Percentiles rank a stretch among this genome's conserved stretches.
These are phyloP conservation scores for Leucocoprinus sp. DNA, from an alignment of 768 basidiomycete genomes.

Conservation along the genomic window DNA sequence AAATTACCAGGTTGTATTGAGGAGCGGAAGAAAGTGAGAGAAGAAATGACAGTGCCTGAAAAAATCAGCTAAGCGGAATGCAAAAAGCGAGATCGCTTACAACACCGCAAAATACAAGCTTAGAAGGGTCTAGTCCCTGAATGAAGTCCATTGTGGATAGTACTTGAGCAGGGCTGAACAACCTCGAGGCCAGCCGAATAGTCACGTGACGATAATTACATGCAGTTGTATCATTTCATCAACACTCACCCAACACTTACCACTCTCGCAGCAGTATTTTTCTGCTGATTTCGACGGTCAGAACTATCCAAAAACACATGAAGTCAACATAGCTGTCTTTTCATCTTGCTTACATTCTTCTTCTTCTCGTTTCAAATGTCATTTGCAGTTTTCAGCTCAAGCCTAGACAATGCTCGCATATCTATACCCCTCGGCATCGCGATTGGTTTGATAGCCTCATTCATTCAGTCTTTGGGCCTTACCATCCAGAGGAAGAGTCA, in stretches of 20 bases:
- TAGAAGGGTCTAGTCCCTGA: slow-evolving; percentile 64
- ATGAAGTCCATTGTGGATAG: slow-evolving; percentile 48
- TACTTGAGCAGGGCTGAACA: slow-evolving; percentile 4
- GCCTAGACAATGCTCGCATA: slow-evolving; percentile 17
- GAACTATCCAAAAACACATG: slow-evolving; percentile 3
- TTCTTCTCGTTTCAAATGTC: background rate
- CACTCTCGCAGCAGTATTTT: background rate
- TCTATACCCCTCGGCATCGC: slow-evolving; percentile 45
- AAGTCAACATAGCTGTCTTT: slow-evolving; percentile 3
- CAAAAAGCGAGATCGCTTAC: slow-evolving; percentile 31
- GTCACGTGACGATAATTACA: background rate
- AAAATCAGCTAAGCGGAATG: background rate
- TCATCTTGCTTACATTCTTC: background rate
- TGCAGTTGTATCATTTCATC: background rate
- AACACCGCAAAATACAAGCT: slow-evolving; percentile 55
- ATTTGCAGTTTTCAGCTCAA: background rate
- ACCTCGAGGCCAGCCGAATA: background rate
- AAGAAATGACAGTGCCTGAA: slow-evolving; percentile 53
- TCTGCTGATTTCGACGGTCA: background rate
- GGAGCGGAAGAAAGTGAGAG: slow-evolving; percentile 50
- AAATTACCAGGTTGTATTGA: slow-evolving; percentile 74
- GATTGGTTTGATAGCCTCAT: slow-evolving; percentile 72
- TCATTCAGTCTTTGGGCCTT: slow-evolving; percentile 84
- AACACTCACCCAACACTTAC: background rate
- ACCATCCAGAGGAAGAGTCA: slow-evolving; percentile 94